Evolutionary conservation across 345 rosid species (phyloP).

Genomic region (Moringa oleifera): DNA sequence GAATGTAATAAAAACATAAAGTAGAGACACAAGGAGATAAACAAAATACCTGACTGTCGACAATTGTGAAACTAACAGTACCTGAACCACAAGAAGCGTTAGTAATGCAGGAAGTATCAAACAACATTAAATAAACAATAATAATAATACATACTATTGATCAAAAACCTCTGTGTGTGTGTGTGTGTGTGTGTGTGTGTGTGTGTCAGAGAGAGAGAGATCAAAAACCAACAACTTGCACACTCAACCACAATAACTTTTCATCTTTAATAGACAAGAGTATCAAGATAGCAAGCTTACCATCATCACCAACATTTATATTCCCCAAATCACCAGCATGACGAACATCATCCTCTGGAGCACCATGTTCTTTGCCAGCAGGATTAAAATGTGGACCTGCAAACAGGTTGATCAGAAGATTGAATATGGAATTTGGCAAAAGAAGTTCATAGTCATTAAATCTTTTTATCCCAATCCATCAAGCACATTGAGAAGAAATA

Average conservation of each 20-base stretch:
- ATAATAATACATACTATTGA: neutral
- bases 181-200: no score
- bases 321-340: slow-evolving; percentile 98
- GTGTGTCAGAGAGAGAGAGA: no score
- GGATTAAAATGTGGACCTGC: slow-evolving; percentile 93
- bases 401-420: slow-evolving; percentile 12
- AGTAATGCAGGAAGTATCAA: neutral
- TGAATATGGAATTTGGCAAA: neutral
- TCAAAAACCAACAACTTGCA: no score
- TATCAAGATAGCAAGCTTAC: slow-evolving; percentile 26
- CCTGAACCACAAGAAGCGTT: slow-evolving; percentile 38
- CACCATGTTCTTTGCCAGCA: slow-evolving; percentile 78
- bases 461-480: no score
- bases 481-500: no score
- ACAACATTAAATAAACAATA: neutral
- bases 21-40: neutral
- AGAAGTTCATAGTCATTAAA: neutral
- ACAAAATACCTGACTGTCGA: slow-evolving; percentile 55
- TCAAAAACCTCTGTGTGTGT: neutral
- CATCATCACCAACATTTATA: slow-evolving; percentile 69
- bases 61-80: slow-evolving; percentile 49
- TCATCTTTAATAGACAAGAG: neutral
- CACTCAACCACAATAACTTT: no score
- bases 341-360: slow-evolving; percentile 75
- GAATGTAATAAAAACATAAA: slow-evolving; percentile 6